phyloP scores from a whole-genome alignment of 441 rosid species.

The Biscutella laevigata region DNA sequence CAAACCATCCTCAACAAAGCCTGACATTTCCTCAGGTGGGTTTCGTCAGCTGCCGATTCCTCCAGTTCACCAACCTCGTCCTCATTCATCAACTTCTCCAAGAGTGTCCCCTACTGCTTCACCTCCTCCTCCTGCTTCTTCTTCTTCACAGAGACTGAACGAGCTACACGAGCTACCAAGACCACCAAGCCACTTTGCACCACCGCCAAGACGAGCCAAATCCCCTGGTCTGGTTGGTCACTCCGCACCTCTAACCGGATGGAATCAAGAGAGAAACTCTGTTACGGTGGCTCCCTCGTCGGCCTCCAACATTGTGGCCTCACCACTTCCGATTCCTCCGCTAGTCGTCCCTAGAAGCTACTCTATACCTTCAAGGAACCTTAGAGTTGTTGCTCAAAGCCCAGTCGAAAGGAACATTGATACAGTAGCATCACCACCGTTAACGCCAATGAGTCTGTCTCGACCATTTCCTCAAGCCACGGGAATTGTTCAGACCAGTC shows the following conservation, averaged over 20 bases:
- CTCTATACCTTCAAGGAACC: slow-evolving; percentile 81
- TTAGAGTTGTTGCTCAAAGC: slow-evolving; percentile 52
- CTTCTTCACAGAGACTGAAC: slow-evolving; percentile 55
- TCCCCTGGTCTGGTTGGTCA: slow-evolving; percentile 48
- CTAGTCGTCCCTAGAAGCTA: slow-evolving; percentile 56
- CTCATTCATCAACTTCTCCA: slow-evolving; percentile 51
- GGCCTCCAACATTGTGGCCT: slow-evolving; percentile 38
- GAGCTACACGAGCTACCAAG: slow-evolving; percentile 95
- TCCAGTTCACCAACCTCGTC: slow-evolving; percentile 21
- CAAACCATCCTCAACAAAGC: slow-evolving; percentile 47
- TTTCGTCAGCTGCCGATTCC: slow-evolving; percentile 32
- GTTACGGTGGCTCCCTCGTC: slow-evolving; percentile 31
- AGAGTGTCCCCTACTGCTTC: slow-evolving; percentile 70
- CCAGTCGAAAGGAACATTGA: slow-evolving; percentile 36
- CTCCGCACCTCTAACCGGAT: slow-evolving; percentile 65
- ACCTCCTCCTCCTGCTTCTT: slow-evolving; percentile 71
- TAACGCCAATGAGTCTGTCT: slow-evolving; percentile 61
- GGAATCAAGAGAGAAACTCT: slow-evolving; percentile 50
- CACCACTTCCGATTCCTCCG: slow-evolving; percentile 78
- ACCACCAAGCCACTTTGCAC: slow-evolving; percentile 53
- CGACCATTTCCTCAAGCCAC: slow-evolving; percentile 33
- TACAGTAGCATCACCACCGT: slow-evolving; percentile 55
- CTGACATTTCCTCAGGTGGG: slow-evolving; percentile 36
- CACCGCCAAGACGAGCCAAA: slow-evolving; percentile 47
- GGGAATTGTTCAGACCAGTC: slow-evolving; percentile 39